Base-by-base conservation (phyloP, 75 land plant species). In the Ceratopteris richardii region DNA sequence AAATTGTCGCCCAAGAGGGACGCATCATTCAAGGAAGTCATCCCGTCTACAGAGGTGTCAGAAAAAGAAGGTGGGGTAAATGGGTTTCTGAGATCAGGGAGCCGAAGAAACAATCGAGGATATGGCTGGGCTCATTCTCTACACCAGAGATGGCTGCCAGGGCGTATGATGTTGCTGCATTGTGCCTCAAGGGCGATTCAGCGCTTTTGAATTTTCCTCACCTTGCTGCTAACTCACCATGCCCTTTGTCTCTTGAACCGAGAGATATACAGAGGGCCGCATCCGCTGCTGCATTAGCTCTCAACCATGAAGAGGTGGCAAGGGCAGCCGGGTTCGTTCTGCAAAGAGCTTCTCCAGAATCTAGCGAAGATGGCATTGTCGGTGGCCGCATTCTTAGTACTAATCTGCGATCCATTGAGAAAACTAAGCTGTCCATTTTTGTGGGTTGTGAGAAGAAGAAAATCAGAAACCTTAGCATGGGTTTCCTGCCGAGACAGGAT, bases 31-130 rank as follows among this genome's bases (percentile, higher is more conserved):
- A 33, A 33, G 37, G 37, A 4, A 33, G 37, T 9, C 37, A 33
- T 33, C 37, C 37, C 3, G 37, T 33, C 12, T 67, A 58, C 30
- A 44, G 69, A 2, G 69, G 69, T 0, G 69, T 67, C 13, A 41
- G 69, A 18, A 67, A 60, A 64, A 42, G 69, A 51, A 47, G 61
- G 25, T 67, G 69, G 69, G 69, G 69, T n/a, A 58, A 58, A 37
- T 67, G 69, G 69, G 69, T 67, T 12, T 59, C 64, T 10, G 69
- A 67, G 69, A 50, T 67, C 40, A 28, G 69, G 31, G 69, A 67
- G 53, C 69, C 69, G 20, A 64, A 59, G 26, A 67, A 57, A 53
- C 33, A 36, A 39, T 58, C 51, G 10, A 64, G 69, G 24, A 58
- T 67, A 6, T 67, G 69, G 69, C 64, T 67, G 27, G 69, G 69